Evolutionary conservation across 148 eudicot species (phyloP).

Genomic region (Selenicereus undatus): DNA sequence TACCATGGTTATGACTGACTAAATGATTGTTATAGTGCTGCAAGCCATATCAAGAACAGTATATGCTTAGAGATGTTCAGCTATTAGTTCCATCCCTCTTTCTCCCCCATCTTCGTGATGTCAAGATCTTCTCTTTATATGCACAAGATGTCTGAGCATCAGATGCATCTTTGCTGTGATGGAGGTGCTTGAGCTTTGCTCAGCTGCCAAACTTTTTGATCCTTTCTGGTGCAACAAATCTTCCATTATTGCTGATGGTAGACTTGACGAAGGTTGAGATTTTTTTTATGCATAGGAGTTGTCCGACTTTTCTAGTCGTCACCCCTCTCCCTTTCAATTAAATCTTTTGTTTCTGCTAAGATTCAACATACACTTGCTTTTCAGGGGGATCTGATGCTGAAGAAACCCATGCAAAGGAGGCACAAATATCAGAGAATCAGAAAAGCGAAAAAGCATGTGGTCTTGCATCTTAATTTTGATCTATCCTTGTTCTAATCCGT

Average conservation of each 20-base stretch:
- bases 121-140: neutral
- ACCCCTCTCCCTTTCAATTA: neutral
- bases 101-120: too few relatives aligned
- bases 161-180: neutral
- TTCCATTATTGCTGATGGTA: neutral
- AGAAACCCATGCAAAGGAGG: slow-evolving; percentile 36
- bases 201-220: neutral
- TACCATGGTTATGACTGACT: too few relatives aligned
- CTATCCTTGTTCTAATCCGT: neutral
- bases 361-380: neutral
- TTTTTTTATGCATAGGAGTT: neutral
- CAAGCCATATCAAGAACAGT: too few relatives aligned
- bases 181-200: neutral
- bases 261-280: neutral
- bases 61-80: too few relatives aligned
- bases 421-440: slow-evolving; percentile 40
- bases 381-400: slow-evolving; percentile 31
- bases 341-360: neutral
- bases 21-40: too few relatives aligned
- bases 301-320: neutral
- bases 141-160: neutral
- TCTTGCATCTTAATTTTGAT: slow-evolving; percentile 12
- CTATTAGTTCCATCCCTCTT: too few relatives aligned
- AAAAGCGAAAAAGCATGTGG: slow-evolving; percentile 48
- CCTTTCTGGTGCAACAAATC: neutral